Conservation (phyloP, 352 stramenopile species). For the Aphanomyces euteiches region DNA sequence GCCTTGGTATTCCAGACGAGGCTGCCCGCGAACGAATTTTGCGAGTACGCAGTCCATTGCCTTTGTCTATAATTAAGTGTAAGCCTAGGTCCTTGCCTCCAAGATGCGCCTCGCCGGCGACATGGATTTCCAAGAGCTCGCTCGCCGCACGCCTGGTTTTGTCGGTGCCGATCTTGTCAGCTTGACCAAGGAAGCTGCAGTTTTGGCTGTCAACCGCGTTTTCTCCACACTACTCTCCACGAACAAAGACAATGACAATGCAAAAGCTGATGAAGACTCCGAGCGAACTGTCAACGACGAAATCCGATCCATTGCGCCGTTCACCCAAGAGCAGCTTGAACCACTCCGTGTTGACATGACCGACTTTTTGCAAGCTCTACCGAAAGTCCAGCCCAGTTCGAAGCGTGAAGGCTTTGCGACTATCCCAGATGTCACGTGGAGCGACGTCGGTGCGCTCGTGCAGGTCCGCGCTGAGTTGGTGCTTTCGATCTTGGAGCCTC, state of each 20-base stretch:
- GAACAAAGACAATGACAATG: constrained; percentile 9
- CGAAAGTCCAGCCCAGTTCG: constrained; percentile 96
- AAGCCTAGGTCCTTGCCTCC: constrained; percentile 71
- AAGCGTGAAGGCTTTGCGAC: constrained; percentile 99
- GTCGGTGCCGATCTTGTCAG: constrained; percentile 97
- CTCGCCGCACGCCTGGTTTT: constrained; percentile 92
- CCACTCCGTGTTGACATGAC: constrained; percentile 94
- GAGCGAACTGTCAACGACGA: constrained; percentile 39
- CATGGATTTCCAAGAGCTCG: constrained; percentile 94
- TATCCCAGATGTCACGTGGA: constrained; percentile 97
- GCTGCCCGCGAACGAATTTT: constrained; percentile 93
- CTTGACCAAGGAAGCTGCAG: constrained; percentile 97
- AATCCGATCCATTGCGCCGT: constrained; percentile 65
- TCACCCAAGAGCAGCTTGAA: constrained; percentile 87
- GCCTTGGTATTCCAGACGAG: constrained; percentile 96
- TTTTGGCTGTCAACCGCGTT: constrained; percentile 97
- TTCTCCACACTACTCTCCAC: constrained; percentile 81
- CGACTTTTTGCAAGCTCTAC: constrained; percentile 95
- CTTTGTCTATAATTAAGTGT: not conserved
- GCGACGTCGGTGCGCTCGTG: constrained; percentile 94
- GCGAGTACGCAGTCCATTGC: not conserved
- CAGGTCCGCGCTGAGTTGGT: constrained; percentile 94
- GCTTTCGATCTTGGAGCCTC: constrained; percentile 96
- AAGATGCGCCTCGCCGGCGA: constrained; percentile 92
- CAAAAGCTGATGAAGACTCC: constrained; percentile 4